Conservation (phyloP, 352 stramenopile genomes). For the Albugo laibachii region DNA sequence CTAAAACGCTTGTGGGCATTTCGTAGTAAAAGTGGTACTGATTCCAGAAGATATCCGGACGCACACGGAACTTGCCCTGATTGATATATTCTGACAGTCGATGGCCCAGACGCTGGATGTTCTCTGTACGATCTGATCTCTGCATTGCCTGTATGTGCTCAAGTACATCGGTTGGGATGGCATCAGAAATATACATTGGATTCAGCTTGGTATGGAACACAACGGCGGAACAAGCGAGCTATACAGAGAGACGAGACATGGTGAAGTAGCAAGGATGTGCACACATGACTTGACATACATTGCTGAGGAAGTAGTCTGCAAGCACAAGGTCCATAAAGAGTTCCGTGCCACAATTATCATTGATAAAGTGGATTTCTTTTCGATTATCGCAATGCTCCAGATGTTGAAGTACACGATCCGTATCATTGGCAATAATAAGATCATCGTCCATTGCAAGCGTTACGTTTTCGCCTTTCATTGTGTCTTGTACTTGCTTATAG, state of each 20-base stretch:
- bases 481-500: conserved; percentile 56
- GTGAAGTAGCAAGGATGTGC: background rate
- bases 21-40: conserved; percentile 59
- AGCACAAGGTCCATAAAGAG: conserved; percentile 45
- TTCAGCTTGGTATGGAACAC: conserved; percentile 54
- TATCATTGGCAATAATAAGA: conserved; percentile 37
- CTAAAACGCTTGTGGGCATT: conserved; percentile 15
- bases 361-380: conserved; percentile 29
- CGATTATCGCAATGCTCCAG: conserved; percentile 8
- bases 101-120: conserved; percentile 26
- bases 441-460: conserved; percentile 34
- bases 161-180: conserved; percentile 27
- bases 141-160: conserved; percentile 43
- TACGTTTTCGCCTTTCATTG: conserved; percentile 25
- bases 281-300: conserved; percentile 11
- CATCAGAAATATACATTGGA: conserved; percentile 69
- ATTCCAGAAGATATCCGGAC: conserved; percentile 36
- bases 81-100: conserved; percentile 18
- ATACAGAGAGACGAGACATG: conserved; percentile 4
- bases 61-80: conserved; percentile 8
- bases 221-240: conserved; percentile 17
- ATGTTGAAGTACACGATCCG: conserved; percentile 21
- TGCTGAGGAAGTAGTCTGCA: conserved; percentile 31
- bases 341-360: conserved; percentile 63
- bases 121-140: conserved; percentile 7